These are phyloP conservation scores for Fusarium subglutinans DNA, from an alignment of 2,329 filamentous ascomycete genomes.

Conservation along the genomic window DNA sequence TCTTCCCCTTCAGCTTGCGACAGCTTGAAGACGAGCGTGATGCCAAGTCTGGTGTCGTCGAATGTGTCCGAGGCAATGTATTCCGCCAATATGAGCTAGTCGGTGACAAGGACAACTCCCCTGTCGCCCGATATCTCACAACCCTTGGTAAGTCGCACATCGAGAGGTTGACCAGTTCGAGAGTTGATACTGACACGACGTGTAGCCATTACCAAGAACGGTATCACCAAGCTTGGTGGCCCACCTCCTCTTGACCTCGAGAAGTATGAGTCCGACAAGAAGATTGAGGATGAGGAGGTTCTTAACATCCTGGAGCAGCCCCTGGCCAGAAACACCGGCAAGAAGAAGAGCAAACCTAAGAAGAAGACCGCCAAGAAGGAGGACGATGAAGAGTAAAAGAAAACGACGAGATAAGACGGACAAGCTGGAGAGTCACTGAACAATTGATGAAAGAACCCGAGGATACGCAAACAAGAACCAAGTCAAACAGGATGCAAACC, in stretches of 20 bases:
- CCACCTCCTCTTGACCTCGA: slow-evolving; percentile 79
- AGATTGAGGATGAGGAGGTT: slow-evolving; percentile 95
- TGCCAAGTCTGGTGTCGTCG: slow-evolving; percentile 93
- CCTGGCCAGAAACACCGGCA: slow-evolving; percentile 84
- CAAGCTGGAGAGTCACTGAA: slow-evolving; percentile 25
- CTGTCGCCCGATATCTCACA: slow-evolving; percentile 87
- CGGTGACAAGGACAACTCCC: slow-evolving; percentile 87
- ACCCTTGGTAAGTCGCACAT: slow-evolving; percentile 81
- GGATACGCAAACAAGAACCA: slow-evolving; percentile 19
- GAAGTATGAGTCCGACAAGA: slow-evolving; percentile 95
- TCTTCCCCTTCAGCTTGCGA: slow-evolving; percentile 96
- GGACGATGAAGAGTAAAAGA: slow-evolving; percentile 47
- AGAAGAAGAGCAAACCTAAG: slow-evolving; percentile 90
- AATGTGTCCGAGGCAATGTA: slow-evolving; percentile 93
- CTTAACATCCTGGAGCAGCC: slow-evolving; percentile 94
- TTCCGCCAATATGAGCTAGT: slow-evolving; percentile 96
- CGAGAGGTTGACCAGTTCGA: neutral
- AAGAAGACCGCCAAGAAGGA: slow-evolving; percentile 69
- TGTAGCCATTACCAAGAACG: slow-evolving; percentile 96
- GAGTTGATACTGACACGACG: slow-evolving; percentile 13
- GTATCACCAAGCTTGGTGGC: slow-evolving; percentile 83
- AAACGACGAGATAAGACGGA: slow-evolving; percentile 17
- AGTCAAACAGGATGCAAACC: slow-evolving; percentile 30
- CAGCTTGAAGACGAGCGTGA: slow-evolving; percentile 97
- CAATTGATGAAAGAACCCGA: slow-evolving; percentile 21